Evolutionary conservation across 1,284 basidiomycete species (phyloP).

Genomic region (Ceratobasidium sp.): DNA sequence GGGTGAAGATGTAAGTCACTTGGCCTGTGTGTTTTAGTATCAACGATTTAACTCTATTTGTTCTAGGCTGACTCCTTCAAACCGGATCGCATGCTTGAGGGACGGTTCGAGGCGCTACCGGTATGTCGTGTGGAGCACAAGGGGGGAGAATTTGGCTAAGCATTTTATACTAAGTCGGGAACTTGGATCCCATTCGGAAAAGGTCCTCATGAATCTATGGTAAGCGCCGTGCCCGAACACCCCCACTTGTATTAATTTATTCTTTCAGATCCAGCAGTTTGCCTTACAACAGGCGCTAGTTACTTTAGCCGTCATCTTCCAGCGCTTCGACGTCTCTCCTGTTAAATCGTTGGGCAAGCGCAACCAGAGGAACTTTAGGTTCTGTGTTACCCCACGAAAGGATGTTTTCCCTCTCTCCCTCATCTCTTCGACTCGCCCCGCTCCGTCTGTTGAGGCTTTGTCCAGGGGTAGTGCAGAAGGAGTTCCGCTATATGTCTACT

Average conservation of each 20-base stretch:
- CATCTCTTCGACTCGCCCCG: neutral
- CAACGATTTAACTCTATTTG: neutral
- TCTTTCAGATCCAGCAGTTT: slow-evolving; percentile 50
- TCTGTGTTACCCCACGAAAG: slow-evolving; percentile 53
- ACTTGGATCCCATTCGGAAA: slow-evolving; percentile 51
- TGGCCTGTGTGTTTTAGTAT: slow-evolving; percentile 20
- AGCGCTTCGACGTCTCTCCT: slow-evolving; percentile 54
- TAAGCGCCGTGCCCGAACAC: slow-evolving; percentile 51
- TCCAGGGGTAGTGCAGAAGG: neutral
- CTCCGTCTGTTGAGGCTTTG: slow-evolving; percentile 41
- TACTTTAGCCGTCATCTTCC: slow-evolving; percentile 52
- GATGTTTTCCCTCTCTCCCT: slow-evolving; percentile 14
- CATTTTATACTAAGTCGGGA: slow-evolving; percentile 7
- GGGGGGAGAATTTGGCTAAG: neutral
- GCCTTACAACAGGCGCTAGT: slow-evolving; percentile 54
- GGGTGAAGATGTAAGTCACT: slow-evolving; percentile 53
- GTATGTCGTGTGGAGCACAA: neutral
- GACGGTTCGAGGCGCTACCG: slow-evolving; percentile 52
- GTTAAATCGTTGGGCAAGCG: slow-evolving; percentile 52
- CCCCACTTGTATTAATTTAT: neutral
- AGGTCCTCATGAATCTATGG: slow-evolving; percentile 45
- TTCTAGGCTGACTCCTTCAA: slow-evolving; percentile 49
- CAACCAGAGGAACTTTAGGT: slow-evolving; percentile 52
- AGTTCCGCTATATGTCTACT: slow-evolving; percentile 28
- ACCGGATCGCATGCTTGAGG: slow-evolving; percentile 65